Percentiles rank a stretch among this genome's conserved stretches.
Conservation (phyloP, 768 basidiomycete genomes). For the Macrocybe gigantea region DNA sequence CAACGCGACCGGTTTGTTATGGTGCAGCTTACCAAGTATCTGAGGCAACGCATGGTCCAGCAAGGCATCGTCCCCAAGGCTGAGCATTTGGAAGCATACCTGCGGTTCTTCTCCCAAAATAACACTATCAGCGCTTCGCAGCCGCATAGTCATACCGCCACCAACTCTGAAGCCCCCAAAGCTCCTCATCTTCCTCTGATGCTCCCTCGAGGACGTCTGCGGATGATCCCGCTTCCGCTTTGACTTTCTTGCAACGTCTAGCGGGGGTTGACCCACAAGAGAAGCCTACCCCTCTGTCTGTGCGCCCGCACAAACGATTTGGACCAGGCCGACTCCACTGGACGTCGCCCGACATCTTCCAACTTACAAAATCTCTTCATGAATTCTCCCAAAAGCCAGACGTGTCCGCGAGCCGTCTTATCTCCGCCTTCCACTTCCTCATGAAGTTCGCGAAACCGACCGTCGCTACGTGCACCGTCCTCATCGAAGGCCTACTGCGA, state of each 20-base stretch:
- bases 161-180: too few species aligned
- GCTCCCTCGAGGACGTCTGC: too few species aligned
- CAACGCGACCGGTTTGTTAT: constrained; percentile 48
- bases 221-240: too few species aligned
- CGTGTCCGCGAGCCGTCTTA: constrained; percentile 3
- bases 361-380: constrained; percentile 33
- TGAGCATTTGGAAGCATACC: constrained; percentile 40
- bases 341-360: constrained; percentile 15
- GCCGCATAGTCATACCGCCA: too few species aligned
- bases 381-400: constrained; percentile 3
- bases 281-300: too few species aligned
- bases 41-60: constrained; percentile 36
- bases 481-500: constrained; percentile 47
- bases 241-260: too few species aligned
- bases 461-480: constrained; percentile 44
- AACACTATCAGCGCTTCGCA: constrained; percentile 32
- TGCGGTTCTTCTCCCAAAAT: constrained; percentile 40
- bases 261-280: too few species aligned
- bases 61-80: constrained; percentile 33
- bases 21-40: constrained; percentile 39
- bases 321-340: too few species aligned
- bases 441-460: constrained; percentile 28
- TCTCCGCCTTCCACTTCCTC: neutral
- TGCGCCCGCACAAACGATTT: too few species aligned
- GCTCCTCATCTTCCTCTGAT: too few species aligned